Conservation (phyloP, 768 basidiomycete genomes). For the Pleurotus tuoliensis region DNA sequence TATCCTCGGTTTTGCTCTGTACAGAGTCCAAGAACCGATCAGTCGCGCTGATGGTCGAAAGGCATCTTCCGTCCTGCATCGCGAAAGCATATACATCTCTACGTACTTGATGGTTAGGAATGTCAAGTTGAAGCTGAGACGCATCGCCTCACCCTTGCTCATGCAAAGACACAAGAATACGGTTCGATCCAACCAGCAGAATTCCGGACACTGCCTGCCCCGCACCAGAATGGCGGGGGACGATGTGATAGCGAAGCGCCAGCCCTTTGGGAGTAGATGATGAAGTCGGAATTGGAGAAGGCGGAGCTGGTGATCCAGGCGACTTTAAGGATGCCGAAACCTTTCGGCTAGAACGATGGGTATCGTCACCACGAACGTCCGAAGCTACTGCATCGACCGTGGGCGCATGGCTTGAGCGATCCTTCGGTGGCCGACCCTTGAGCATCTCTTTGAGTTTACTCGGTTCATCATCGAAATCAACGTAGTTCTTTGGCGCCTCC, state of each 20-base stretch:
- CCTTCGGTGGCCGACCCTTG: slow-evolving; percentile 46
- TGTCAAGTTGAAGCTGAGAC: background rate
- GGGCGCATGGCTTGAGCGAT: slow-evolving; percentile 15
- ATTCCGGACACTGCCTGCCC: slow-evolving; percentile 43
- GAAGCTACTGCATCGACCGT: slow-evolving; percentile 13
- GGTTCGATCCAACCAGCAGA: slow-evolving; percentile 35
- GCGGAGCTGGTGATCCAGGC: background rate
- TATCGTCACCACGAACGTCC: slow-evolving; percentile 28
- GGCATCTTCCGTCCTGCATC: slow-evolving; percentile 43
- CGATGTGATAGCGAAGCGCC: slow-evolving; percentile 36
- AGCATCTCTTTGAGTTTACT: slow-evolving; percentile 73
- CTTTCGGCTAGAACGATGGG: slow-evolving; percentile 22
- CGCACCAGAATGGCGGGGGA: slow-evolving; percentile 41
- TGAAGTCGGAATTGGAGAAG: slow-evolving; percentile 32
- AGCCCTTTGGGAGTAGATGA: slow-evolving; percentile 23
- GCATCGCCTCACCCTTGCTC: slow-evolving; percentile 53
- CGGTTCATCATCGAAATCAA: slow-evolving; percentile 80
- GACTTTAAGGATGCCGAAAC: background rate
- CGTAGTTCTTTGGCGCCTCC: slow-evolving; percentile 74
- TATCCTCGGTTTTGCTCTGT: slow-evolving; percentile 27
- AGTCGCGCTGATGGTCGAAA: slow-evolving; percentile 26
- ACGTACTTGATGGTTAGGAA: slow-evolving; percentile 6
- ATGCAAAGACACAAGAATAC: slow-evolving; percentile 51
- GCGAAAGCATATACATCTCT: slow-evolving; percentile 57
- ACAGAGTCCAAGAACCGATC: slow-evolving; percentile 19